Base-by-base conservation (phyloP, 805 yeast genomes). In the Metschnikowia orientalis region DNA sequence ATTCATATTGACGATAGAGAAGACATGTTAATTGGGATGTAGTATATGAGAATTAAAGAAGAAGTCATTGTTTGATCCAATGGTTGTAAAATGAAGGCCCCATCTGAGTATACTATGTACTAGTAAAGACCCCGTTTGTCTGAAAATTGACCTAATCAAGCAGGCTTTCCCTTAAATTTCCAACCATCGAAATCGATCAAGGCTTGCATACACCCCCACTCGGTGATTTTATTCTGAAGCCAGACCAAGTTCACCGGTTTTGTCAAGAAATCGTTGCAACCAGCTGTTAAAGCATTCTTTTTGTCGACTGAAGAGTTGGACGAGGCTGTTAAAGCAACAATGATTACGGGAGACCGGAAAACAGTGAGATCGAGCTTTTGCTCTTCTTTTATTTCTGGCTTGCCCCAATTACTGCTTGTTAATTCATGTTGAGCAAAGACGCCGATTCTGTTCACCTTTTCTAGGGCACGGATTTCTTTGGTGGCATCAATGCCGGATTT, bases 141-240 rank as follows among this genome's bases (percentile, higher is more conserved):
- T n/a, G n/a, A n/a, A n/a, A n/a, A n/a, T n/a, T n/a, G n/a, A n/a
- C n/a, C n/a, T n/a, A n/a, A n/a, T n/a, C n/a, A n/a, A n/a, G n/a
- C n/a, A n/a, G n/a, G n/a, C n/a, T n/a, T n/a, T n/a, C n/a, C n/a
- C 22, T 42, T 44, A 10, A 39, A 21, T 16, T 40, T 42, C 94
- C 97, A 92, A 23, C 94, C 90, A 54, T 92, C 96, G 57, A 83
- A 90, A 59, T 90, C 95, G 55, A 90, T 89, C 30, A 90, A 63
- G 1, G 97, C 97, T 61, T 90, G 98, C 97, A 90, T 90, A 58
- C 97, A 90, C 1, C 98, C 97, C 97, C 97, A 92, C 58, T 90
- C 97, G 1, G 88, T 82, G 32, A 92, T 84, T 59, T 92, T 92
- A 52, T 85, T 86, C 50, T 88, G 85, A 28, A 92, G 67, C 99